Base-by-base conservation (phyloP, 2,329 filamentous ascomycete genomes). In the Dactylellina leptospora region DNA sequence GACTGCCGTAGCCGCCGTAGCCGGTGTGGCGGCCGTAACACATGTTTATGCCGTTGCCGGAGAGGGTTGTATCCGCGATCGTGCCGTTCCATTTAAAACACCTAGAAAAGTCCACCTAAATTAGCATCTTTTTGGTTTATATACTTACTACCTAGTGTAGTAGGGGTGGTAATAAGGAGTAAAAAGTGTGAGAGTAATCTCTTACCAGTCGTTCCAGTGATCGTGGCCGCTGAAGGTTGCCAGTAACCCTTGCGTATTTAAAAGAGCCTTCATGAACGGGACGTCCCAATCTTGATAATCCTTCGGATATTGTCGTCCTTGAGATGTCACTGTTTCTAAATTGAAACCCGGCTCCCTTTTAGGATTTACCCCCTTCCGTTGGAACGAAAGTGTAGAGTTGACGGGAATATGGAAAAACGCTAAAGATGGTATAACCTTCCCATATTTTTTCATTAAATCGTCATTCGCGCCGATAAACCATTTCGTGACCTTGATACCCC, bases 11-110 rank as follows among this genome's bases (percentile, higher is more conserved):
- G 5, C 89, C 88, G 0, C 88, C 89, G 61, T 90, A 90, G 0
- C 89, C 88, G 0, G 86, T 84, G 74, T 88, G 88, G 74, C 89
- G 85, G 3, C 87, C 86, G 74, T 86, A 86, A 76, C 88, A 90
- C 75, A 84, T 68, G 18, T 82, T 80, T n/a, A 82, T 75, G 1
- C 82, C 82, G 62, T 81, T 83, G 0, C 82, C 84, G 0, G 78
- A 78, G 1, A 80, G 23, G 16, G 77, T 77, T 45, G 76, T 78
- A 10, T 74, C 75, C 0, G 78, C 3, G 4, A 51, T 51, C 11
- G 47, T 51, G 3, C 47, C 47, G 23, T 51, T 51, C 47, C 47
- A 51, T 22, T 51, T 51, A 22, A 51, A 51, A 16, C 47, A 51
- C 47, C 47, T 51, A 30, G 3, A 28, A 3, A 51, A 4, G n/a